Evolutionary conservation across 2,329 filamentous ascomycete genomes (phyloP), one percentile per base, ranked within the genome.

Genomic region (Fusarium protoensiforme): DNA sequence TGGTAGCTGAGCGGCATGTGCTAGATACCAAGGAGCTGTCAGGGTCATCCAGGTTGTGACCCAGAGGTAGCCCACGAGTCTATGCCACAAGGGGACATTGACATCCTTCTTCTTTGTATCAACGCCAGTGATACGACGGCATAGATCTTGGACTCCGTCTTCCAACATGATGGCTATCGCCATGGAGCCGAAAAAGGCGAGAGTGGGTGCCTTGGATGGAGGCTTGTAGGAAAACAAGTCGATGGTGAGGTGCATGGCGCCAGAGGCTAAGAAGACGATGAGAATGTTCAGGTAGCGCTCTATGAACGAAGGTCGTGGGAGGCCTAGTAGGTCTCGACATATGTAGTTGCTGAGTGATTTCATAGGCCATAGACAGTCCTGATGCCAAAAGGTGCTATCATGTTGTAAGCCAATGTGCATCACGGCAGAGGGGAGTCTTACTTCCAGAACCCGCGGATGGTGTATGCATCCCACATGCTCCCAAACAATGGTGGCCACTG

Each of bases 261-360:
- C 70, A n/a, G 70, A 71, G 4, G 36, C 33, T 7, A 72, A 38
- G 54, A 72, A 72, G 3, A 67, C 64, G n/a, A 65, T 56, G 7
- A 54, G 14, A 16, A 70, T 54, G 18, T 71, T 71, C 7, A 72
- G 5, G 38, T 65, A 65, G 18, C 70, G 67, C n/a, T 56, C 58
- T 5, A 64, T 18, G 18, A 63, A 22, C 7, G 70, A 68, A 14
- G 60, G 46, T 1, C 43, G 58, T 13, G 61, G 38, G 27, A 72
- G 64, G 5, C 59, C 27, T 13, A 72, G 62, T 4, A 72, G 5
- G 39, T 64, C 61, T 31, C 61, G 51, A 11, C 67, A 69, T 7
- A 72, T 24, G 13, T 63, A 68, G 22, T 72, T 71, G 62, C 70
- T 72, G 48, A 68, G 51, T 7, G 70, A 72, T 33, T 65, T 70